Evolutionary conservation across 805 yeast genomes (phyloP).

Genomic region (Torulaspora microellipsoides): DNA sequence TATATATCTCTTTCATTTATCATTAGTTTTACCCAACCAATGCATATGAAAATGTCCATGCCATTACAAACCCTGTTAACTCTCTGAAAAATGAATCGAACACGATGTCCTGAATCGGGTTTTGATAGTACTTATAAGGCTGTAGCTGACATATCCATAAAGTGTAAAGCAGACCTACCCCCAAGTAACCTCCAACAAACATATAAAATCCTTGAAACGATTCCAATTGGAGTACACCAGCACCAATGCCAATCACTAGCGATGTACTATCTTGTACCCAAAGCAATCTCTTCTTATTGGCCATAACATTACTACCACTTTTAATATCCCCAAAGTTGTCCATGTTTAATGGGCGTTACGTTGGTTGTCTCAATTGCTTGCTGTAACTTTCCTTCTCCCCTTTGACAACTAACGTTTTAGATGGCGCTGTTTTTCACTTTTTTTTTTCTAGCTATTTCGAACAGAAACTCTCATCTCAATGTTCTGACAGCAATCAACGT

Average conservation of each 20-base stretch:
- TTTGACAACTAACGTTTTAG: neutral
- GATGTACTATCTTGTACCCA: conserved; percentile 45
- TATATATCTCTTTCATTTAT: conserved; percentile 6
- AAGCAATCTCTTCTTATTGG: conserved; percentile 25
- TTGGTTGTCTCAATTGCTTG: neutral
- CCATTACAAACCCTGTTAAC: conserved; percentile 49
- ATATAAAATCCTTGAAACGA: conserved; percentile 45
- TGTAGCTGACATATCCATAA: conserved; percentile 34
- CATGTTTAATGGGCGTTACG: neutral
- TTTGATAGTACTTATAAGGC: conserved; percentile 38
- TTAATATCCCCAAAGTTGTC: conserved; percentile 5
- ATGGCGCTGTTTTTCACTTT: neutral
- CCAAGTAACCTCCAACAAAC: conserved; percentile 37
- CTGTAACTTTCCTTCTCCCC: neutral
- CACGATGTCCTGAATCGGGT: conserved; percentile 40
- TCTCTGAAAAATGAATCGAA: conserved; percentile 44
- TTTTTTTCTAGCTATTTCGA: neutral
- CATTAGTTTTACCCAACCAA: conserved; percentile 34
- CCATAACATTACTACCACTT: conserved; percentile 15
- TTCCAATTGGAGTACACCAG: conserved; percentile 52
- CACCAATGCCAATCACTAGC: conserved; percentile 47
- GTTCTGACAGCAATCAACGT: too few relatives aligned
- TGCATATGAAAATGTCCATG: conserved; percentile 55
- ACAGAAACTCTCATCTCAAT: too few relatives aligned
- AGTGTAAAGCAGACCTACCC: conserved; percentile 34